phyloP scores from a whole-genome alignment of 2,329 filamentous ascomycete species.

The Aureobasidium sp. region DNA sequence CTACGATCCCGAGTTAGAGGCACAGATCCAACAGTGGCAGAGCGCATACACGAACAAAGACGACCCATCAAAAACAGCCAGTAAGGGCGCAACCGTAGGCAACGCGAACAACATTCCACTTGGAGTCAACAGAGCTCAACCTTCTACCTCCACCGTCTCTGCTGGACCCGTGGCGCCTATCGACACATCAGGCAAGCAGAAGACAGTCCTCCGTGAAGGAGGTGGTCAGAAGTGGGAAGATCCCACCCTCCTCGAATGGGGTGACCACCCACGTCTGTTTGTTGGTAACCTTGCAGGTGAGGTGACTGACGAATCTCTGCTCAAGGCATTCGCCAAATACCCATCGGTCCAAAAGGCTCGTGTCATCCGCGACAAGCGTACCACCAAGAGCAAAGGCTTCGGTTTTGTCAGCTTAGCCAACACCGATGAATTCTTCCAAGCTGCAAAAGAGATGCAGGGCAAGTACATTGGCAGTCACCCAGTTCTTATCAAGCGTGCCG shows the following conservation, averaged over 20 bases:
- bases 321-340: constrained; percentile 90
- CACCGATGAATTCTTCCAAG: constrained; percentile 92
- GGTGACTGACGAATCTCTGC: constrained; percentile 88
- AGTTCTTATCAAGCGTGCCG: constrained; percentile 67
- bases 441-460: constrained; percentile 95
- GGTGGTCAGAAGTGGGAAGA: constrained; percentile 93
- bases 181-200: constrained; percentile 53
- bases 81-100: constrained; percentile 27
- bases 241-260: constrained; percentile 84
- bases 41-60: constrained; percentile 70
- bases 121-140: constrained; percentile 4
- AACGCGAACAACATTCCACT: constrained; percentile 20
- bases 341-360: constrained; percentile 83
- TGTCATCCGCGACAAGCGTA: constrained; percentile 90
- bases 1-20: constrained; percentile 72
- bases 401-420: constrained; percentile 95
- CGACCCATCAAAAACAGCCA: constrained; percentile 31
- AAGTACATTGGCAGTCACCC: constrained; percentile 99
- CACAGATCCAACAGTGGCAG: constrained; percentile 91
- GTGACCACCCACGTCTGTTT: constrained; percentile 91
- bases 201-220: constrained; percentile 80
- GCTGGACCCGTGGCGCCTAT: constrained; percentile 26
- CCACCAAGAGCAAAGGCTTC: constrained; percentile 91
- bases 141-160: constrained; percentile 22
- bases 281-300: constrained; percentile 95